These are phyloP conservation scores for Geotrichum armillariae DNA, from an alignment of 1,139 yeast genomes.

Conservation along the genomic window DNA sequence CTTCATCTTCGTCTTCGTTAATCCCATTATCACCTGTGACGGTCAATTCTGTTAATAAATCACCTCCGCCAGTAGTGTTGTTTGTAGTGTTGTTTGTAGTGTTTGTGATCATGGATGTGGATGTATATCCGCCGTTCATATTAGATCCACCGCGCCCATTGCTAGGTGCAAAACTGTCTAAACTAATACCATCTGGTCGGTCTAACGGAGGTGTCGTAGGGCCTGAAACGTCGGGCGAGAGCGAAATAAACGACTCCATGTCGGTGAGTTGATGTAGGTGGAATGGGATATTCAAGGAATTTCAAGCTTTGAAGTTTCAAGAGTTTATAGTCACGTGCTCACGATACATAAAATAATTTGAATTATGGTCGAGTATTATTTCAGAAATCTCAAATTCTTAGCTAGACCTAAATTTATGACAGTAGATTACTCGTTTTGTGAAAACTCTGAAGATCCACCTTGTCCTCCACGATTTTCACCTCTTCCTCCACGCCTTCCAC, in stretches of 20 bases:
- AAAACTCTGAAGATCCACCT: too few species aligned
- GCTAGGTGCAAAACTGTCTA: neutral
- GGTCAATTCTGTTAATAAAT: neutral
- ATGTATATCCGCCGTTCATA: neutral
- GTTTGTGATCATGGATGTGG: neutral
- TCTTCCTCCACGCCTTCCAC: constrained; percentile 12
- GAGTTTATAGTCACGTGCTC: too few species aligned
- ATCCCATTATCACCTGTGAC: neutral
- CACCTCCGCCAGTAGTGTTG: neutral
- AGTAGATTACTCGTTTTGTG: too few species aligned
- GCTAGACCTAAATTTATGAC: too few species aligned
- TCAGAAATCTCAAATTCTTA: too few species aligned
- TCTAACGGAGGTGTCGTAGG: constrained; percentile 12
- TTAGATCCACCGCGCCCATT: neutral
- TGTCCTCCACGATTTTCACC: constrained; percentile 7
- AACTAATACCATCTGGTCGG: neutral
- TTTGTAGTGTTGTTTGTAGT: neutral
- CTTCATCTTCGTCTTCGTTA: constrained; percentile 10
- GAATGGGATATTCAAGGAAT: too few species aligned
- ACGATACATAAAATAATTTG: too few species aligned
- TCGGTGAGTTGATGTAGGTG: too few species aligned
- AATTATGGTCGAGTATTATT: too few species aligned
- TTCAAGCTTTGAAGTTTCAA: too few species aligned
- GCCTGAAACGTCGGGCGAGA: constrained; percentile 15
- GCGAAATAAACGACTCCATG: constrained; percentile 23